Evolutionary conservation across 2,329 filamentous ascomycete genomes (phyloP).

Genomic region (Talaromyces sp.): DNA sequence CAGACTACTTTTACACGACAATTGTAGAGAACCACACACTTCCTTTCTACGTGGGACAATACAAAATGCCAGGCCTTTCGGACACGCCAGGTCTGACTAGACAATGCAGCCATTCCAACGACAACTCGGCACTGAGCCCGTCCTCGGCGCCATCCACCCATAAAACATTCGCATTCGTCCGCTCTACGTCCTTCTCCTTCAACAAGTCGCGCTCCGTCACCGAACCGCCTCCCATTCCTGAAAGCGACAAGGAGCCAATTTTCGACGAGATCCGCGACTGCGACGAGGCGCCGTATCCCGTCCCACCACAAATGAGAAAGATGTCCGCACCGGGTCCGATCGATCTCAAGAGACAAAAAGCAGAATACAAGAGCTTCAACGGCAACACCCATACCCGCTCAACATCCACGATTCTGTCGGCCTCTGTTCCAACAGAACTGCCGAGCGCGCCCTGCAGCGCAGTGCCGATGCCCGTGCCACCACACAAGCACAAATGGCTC

Average conservation of each 20-base stretch:
- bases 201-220: neutral
- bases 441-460: neutral
- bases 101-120: constrained; percentile 14
- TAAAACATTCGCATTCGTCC: constrained; percentile 13
- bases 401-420: neutral
- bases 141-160: constrained; percentile 15
- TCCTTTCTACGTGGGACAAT: neutral
- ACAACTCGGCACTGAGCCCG: constrained; percentile 5
- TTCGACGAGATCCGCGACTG: constrained; percentile 19
- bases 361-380: constrained; percentile 12
- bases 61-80: constrained; percentile 9
- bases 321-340: neutral
- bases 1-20: neutral
- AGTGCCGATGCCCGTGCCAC: constrained; percentile 8
- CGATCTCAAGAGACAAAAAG: constrained; percentile 3
- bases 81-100: constrained; percentile 11
- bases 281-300: constrained; percentile 17
- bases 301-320: constrained; percentile 9
- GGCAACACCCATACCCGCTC: neutral
- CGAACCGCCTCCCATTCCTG: constrained; percentile 11
- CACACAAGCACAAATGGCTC: constrained; percentile 17
- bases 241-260: constrained; percentile 17
- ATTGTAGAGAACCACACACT: neutral
- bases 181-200: constrained; percentile 14
- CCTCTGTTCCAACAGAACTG: neutral